phyloP scores from a whole-genome alignment of 371 early-diverging fungal species.

The Chytridiales sp. region DNA sequence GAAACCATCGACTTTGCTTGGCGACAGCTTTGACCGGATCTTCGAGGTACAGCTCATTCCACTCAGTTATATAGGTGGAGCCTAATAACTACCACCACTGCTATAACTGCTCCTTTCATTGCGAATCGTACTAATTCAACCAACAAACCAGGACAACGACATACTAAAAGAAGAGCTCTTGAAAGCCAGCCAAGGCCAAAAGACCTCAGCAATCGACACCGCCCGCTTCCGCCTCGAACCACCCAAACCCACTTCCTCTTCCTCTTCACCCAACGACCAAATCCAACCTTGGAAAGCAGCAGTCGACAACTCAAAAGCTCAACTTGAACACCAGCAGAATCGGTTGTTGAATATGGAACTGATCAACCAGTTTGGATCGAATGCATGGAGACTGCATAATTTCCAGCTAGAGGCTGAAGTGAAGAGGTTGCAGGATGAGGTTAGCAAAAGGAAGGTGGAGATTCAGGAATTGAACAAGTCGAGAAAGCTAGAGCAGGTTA shows the following conservation, averaged over 20 bases:
- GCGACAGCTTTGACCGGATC: too few relatives aligned
- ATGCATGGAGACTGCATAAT: slow-evolving; percentile 82
- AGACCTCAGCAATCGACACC: slow-evolving; percentile 29
- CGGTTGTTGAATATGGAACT: slow-evolving; percentile 81
- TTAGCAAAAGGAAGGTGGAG: slow-evolving; percentile 51
- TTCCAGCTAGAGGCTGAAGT: slow-evolving; percentile 68
- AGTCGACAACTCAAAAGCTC: slow-evolving; percentile 77
- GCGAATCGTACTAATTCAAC: background rate
- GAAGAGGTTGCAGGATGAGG: slow-evolving; percentile 46
- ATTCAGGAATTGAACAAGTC: slow-evolving; percentile 65
- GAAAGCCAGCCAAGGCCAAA: background rate
- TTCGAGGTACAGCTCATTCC: too few relatives aligned
- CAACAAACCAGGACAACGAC: background rate
- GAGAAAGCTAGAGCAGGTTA: slow-evolving; percentile 71
- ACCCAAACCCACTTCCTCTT: slow-evolving; percentile 51
- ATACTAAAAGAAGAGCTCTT: slow-evolving; percentile 1
- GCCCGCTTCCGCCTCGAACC: slow-evolving; percentile 35
- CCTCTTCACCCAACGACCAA: slow-evolving; percentile 37
- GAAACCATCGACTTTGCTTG: background rate
- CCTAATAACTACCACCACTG: too few relatives aligned
- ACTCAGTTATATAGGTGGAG: too few relatives aligned
- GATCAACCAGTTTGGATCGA: slow-evolving; percentile 75
- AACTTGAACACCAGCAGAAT: slow-evolving; percentile 78
- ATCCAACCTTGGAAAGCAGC: slow-evolving; percentile 64
- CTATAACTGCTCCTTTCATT: background rate